phyloP scores from a whole-genome alignment of 805 yeast species.

The Schizosaccharomyces pombe region ASM294v3 CU329670.1:4862001-4862500 shows the following conservation, averaged over 20 bases:
- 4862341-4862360: neutral
- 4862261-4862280: conserved; percentile 11
- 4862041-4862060: conserved; percentile 6
- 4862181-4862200: neutral
- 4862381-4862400: neutral
- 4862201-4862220: neutral
- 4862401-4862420: conserved; percentile 16
- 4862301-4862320: neutral
- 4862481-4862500: conserved; percentile 4
- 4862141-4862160: neutral
- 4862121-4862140: neutral
- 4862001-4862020: conserved; percentile 11
- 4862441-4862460: neutral
- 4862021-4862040: conserved; percentile 10
- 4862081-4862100: neutral
- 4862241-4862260: too few species aligned
- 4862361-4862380: conserved; percentile 8
- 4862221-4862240: neutral
- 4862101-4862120: neutral
- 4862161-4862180: neutral
- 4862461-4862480: conserved; percentile 10
- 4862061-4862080: conserved; percentile 8
- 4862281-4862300: conserved; percentile 1
- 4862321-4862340: neutral
- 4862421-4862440: conserved; percentile 19